These are phyloP conservation scores for Candida boleticola DNA, from an alignment of 805 yeast genomes.

Conservation along the genomic window DNA sequence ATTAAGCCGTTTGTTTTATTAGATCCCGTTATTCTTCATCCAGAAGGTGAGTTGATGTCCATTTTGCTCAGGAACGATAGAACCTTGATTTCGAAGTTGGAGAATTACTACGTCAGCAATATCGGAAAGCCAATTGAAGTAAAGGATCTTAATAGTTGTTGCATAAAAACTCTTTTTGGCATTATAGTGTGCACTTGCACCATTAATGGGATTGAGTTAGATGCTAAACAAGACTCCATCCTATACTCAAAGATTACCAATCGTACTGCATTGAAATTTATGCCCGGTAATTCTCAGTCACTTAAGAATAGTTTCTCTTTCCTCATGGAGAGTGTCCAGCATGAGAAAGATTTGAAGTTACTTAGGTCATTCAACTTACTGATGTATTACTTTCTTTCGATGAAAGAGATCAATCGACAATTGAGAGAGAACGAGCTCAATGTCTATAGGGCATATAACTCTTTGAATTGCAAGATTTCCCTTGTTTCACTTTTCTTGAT, in stretches of 20 bases:
- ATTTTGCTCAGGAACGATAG: background rate
- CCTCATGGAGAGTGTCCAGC: conserved; percentile 22
- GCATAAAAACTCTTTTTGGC: conserved; percentile 4
- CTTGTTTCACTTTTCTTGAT: conserved; percentile 13
- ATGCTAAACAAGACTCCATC: conserved; percentile 3
- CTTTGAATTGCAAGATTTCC: conserved; percentile 20
- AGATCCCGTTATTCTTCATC: too few species aligned
- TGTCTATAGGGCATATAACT: conserved; percentile 17
- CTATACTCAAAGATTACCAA: background rate
- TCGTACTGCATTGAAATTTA: too few species aligned
- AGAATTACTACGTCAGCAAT: background rate
- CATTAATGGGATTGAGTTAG: conserved; percentile 4
- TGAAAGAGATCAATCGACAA: conserved; percentile 4
- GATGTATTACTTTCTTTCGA: conserved; percentile 10
- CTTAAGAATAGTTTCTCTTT: conserved; percentile 12
- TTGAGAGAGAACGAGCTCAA: conserved; percentile 10
- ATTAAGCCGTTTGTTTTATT: too few species aligned
- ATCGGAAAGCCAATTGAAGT: background rate
- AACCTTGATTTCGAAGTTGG: background rate
- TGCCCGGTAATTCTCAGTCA: background rate
- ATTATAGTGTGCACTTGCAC: background rate
- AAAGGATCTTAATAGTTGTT: conserved; percentile 2
- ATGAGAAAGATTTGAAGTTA: conserved; percentile 13
- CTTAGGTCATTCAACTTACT: conserved; percentile 8
- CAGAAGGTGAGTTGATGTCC: background rate